Evolutionary conservation across 1,139 yeast species (phyloP), one percentile per base, ranked within the genome.

Genomic region (Diutina sp.): DNA sequence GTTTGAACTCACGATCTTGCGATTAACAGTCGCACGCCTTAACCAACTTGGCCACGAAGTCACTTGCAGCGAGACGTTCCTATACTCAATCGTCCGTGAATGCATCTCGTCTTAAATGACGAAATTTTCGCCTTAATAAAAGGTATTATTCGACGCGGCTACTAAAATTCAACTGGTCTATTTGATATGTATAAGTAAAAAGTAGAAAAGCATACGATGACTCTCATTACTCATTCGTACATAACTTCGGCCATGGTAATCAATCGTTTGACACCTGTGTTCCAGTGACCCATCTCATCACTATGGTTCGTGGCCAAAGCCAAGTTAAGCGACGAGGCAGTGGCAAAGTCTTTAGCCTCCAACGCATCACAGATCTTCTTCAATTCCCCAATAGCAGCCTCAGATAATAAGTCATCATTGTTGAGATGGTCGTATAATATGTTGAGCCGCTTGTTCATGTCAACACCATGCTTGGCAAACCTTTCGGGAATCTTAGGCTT

Each of bases 261-360:
- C 63, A 93, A 78, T 64, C 97, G 82, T 71, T 87, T 90, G 56
- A 93, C 86, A 64, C 99, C 99, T 30, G 89, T 83, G 73, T 89
- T 83, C 99, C 99, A 93, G 64, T 87, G 84, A 12, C 96, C 96
- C 61, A 88, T 83, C 68, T 91, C 96, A 51, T 80, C 83, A 55
- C 85, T 79, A 63, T 82, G 80, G 48, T 80, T 78, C 8, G 90
- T 79, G 55, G 88, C 80, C 62, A 93, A 79, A 56, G 84, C 82
- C 55, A 77, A 70, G 61, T 82, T 82, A 56, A 81, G 64, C 12
- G 78, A 72, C 57, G 79, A 71, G 1, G 98, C 97, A 12, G 74
- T 73, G 14, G 71, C 70, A 66, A 75, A 88, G 61, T 89, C 85
- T 60, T 78, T 77, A 16, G 67, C 70, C 25, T 73, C 73, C 62